phyloP scores from a whole-genome alignment of 2,329 filamentous ascomycete species.

The Passalora sequoiae region DNA sequence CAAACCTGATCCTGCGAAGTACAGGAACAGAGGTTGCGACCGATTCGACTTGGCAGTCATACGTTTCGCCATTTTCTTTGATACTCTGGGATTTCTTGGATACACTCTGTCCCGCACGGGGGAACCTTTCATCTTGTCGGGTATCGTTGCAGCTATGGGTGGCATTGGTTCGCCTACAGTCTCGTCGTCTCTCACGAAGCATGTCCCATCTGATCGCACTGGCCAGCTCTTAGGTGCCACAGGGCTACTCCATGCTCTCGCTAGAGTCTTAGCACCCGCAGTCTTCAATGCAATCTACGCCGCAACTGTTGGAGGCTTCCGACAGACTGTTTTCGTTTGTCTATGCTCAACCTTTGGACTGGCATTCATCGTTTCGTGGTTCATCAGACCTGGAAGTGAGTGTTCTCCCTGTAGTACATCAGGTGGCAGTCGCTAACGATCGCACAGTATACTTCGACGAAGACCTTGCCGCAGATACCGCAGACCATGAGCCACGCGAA shows the following conservation, averaged over 20 bases:
- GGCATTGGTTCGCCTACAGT: slow-evolving; percentile 81
- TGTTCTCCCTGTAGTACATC: slow-evolving; percentile 22
- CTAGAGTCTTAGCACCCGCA: slow-evolving; percentile 71
- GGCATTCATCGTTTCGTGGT: slow-evolving; percentile 62
- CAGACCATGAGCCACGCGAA: slow-evolving; percentile 12
- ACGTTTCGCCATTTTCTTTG: slow-evolving; percentile 67
- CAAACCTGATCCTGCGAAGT: slow-evolving; percentile 39
- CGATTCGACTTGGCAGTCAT: slow-evolving; percentile 71
- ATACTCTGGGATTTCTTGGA: slow-evolving; percentile 68
- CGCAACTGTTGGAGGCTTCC: slow-evolving; percentile 68
- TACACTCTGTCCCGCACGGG: slow-evolving; percentile 63
- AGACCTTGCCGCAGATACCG: slow-evolving; percentile 11
- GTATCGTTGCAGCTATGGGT: slow-evolving; percentile 68
- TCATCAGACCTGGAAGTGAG: slow-evolving; percentile 71
- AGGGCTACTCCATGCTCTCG: slow-evolving; percentile 77
- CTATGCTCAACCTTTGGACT: slow-evolving; percentile 62
- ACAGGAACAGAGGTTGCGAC: slow-evolving; percentile 66
- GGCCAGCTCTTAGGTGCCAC: slow-evolving; percentile 85
- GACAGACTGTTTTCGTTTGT: slow-evolving; percentile 78
- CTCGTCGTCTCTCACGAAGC: slow-evolving; percentile 81
- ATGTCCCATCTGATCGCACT: slow-evolving; percentile 74
- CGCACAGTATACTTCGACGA: slow-evolving; percentile 20
- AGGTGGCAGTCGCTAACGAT: background rate
- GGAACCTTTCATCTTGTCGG: slow-evolving; percentile 63
- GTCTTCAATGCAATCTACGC: slow-evolving; percentile 85